Percentiles rank a stretch among this genome's conserved stretches.
phyloP scores from a whole-genome alignment of 805 yeast genomes.

The Pichia sporocuriosa region DNA sequence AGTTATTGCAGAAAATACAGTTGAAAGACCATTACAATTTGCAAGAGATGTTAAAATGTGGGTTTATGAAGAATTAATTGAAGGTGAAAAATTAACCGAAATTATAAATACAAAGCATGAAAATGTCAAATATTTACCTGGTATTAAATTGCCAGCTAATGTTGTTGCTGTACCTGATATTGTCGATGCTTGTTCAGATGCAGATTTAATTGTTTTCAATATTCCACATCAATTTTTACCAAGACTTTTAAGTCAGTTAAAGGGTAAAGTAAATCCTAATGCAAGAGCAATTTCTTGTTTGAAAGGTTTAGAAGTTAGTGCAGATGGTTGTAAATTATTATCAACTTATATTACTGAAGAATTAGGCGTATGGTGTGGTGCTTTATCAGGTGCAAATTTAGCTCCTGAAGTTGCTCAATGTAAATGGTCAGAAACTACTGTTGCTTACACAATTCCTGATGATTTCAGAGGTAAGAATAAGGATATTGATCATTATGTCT shows the following conservation, averaged over 20 bases:
- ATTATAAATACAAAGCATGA: slow-evolving; percentile 88
- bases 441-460: slow-evolving; percentile 74
- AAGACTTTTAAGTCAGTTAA: slow-evolving; percentile 65
- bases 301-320: slow-evolving; percentile 87
- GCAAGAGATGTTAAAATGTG: slow-evolving; percentile 81
- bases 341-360: slow-evolving; percentile 73
- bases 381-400: slow-evolving; percentile 91
- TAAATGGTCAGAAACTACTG: slow-evolving; percentile 96
- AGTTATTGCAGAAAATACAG: slow-evolving; percentile 83
- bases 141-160: slow-evolving; percentile 77
- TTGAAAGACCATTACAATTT: slow-evolving; percentile 65
- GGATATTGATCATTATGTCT: slow-evolving; percentile 64
- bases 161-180: slow-evolving; percentile 83
- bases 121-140: slow-evolving; percentile 93
- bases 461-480: slow-evolving; percentile 62
- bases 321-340: slow-evolving; percentile 77
- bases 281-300: slow-evolving; percentile 91
- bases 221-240: slow-evolving; percentile 95
- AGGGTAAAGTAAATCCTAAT: slow-evolving; percentile 62
- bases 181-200: slow-evolving; percentile 64
- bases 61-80: slow-evolving; percentile 83
- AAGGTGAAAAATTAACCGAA: slow-evolving; percentile 78
- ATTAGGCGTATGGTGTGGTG: slow-evolving; percentile 90
- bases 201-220: slow-evolving; percentile 87
- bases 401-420: slow-evolving; percentile 96